Conservation (phyloP, 768 basidiomycete genomes). For the Kwoniella pini region DNA sequence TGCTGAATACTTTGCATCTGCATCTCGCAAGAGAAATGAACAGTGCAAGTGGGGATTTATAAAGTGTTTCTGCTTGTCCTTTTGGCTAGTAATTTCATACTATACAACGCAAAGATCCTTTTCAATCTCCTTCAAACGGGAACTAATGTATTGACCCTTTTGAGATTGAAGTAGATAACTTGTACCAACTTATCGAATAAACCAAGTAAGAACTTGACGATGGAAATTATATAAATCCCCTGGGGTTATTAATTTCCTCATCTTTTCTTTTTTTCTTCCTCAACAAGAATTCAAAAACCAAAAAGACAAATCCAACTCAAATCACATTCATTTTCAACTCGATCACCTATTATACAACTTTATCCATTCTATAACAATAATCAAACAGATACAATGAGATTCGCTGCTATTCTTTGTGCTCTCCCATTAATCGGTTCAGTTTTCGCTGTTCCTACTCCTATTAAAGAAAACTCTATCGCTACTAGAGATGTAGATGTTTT, state of each 20-base stretch:
- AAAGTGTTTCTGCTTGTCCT: too few relatives aligned
- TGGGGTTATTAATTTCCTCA: background rate
- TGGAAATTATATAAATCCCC: slow-evolving; percentile 12
- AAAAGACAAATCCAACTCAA: slow-evolving; percentile 9
- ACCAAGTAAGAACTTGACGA: too few relatives aligned
- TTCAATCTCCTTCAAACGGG: slow-evolving; percentile 9
- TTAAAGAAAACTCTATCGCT: slow-evolving; percentile 7
- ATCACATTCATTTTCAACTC: slow-evolving; percentile 11
- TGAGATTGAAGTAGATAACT: too few relatives aligned
- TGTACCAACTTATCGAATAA: too few relatives aligned
- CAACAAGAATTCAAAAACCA: background rate
- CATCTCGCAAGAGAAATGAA: too few relatives aligned
- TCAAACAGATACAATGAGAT: slow-evolving; percentile 10
- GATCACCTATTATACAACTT: background rate
- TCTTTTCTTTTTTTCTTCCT: background rate
- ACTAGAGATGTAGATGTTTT: slow-evolving; percentile 22
- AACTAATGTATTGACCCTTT: too few relatives aligned
- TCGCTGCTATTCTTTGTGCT: slow-evolving; percentile 22
- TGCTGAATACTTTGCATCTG: too few relatives aligned
- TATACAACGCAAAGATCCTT: background rate
- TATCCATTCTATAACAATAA: background rate
- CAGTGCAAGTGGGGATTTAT: too few relatives aligned
- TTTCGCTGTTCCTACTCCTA: slow-evolving; percentile 22
- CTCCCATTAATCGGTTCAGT: slow-evolving; percentile 23
- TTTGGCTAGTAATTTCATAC: slow-evolving; percentile 4